Conservation (phyloP, 2,329 filamentous ascomycete species). For the Biscogniauxia mediterranea region DNA sequence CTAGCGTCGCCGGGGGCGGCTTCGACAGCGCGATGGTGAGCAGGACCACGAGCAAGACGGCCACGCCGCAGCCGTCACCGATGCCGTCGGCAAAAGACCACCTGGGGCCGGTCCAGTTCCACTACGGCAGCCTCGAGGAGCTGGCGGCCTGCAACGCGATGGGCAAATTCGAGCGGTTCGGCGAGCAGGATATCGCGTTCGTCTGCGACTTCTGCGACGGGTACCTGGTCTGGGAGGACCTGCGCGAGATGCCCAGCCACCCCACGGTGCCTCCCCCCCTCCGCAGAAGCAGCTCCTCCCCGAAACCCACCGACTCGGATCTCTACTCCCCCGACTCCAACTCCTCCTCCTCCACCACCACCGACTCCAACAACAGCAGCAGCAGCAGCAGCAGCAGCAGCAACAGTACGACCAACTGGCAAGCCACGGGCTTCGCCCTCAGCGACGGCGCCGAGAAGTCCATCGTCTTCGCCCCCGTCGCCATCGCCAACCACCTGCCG, state of each 20-base stretch:
- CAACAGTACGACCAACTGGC: constrained; percentile 44
- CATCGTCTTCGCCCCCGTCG: constrained; percentile 55
- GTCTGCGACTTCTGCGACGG: constrained; percentile 63
- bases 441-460: constrained; percentile 46
- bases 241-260: constrained; percentile 50
- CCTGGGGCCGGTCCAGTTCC: constrained; percentile 6
- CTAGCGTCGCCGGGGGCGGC: constrained; percentile 9
- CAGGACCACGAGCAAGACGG: background rate
- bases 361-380: constrained; percentile 9
- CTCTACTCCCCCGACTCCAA: background rate
- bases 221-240: constrained; percentile 57
- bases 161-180: constrained; percentile 56
- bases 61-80: constrained; percentile 10
- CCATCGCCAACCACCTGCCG: constrained; percentile 56
- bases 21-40: background rate
- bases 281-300: constrained; percentile 8
- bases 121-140: constrained; percentile 41
- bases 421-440: constrained; percentile 44
- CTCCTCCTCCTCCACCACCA: constrained; percentile 17
- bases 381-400: no score
- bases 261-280: constrained; percentile 33
- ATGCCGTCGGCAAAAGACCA: constrained; percentile 1
- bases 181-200: constrained; percentile 54
- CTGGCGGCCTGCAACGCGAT: constrained; percentile 50
- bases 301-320: background rate